Base-by-base conservation (phyloP, 768 basidiomycete species). In the Amylocystis lapponica region DNA sequence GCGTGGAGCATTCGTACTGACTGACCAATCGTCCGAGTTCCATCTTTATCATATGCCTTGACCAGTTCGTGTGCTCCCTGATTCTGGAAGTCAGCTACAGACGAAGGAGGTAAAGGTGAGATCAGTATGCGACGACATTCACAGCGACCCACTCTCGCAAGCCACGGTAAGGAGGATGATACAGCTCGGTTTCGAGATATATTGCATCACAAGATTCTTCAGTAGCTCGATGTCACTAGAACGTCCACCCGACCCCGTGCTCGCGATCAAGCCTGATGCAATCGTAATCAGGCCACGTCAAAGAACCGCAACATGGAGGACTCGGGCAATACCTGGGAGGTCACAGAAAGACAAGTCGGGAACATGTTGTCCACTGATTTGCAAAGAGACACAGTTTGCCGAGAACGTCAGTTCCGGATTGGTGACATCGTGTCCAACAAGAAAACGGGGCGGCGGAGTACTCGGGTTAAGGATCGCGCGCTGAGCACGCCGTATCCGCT, bases 21-120 rank as follows among this genome's bases (percentile, higher is more conserved):
- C 71, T n/a, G 46, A 83, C 86, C 85, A n/a, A 87, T 81, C 0
- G 85, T 88, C 3, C 83, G 70, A 32, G 69, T 69, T 0, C 85
- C 83, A 0, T 71, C 58, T 0, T 78, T 75, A 48, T 87, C 84
- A 30, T 71, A 63, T 11, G 64, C 39, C 50, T 78, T 80, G 0
- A 81, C 78, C 0, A 88, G 63, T 12, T 72, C 65, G 42, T 81
- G 76, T 0, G 85, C 84, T 0, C 80, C 83, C 56, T 88, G 85
- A 35, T 85, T 89, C 50, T 87, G 82, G 13, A 83, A 83, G 47
- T 89, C 84, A 45, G 83, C 86, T 87, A 41, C 6, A 10, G 27
- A 31, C 19, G 10, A 12, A 21, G 19, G 36, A 17, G 40, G 40
- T n/a, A 29, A 8, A 32, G 25, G 14, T 14, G 33, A 31, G 21